Conservation (phyloP, 148 eudicot species). For the Chenopodium formosanum region DNA sequence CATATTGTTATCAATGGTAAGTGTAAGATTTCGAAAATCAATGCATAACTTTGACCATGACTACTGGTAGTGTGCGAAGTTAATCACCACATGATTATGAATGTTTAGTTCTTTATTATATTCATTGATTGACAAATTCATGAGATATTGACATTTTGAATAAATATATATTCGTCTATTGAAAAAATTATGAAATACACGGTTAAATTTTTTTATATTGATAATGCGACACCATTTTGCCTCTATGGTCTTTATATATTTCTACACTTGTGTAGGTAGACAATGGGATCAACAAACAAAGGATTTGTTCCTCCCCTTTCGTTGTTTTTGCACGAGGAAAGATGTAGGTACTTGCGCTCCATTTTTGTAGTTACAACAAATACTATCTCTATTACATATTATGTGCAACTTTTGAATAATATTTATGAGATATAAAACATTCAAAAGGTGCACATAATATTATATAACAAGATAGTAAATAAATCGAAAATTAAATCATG, state of each 20-base stretch:
- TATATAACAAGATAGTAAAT: no score
- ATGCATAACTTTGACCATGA: no score
- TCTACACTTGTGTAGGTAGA: conserved; percentile 18
- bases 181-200: no score
- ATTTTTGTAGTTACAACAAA: neutral
- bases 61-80: no score
- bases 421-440: no score
- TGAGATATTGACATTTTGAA: no score
- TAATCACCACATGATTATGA: no score
- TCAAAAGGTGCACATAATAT: no score
- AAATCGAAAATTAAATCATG: neutral
- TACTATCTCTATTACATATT: neutral
- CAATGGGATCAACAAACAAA: conserved; percentile 38
- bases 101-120: no score
- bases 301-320: conserved; percentile 75
- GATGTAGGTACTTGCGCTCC: conserved; percentile 55
- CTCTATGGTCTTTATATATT: neutral
- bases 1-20: conserved; percentile 30
- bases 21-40: neutral
- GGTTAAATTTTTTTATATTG: neutral
- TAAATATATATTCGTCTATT: no score
- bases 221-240: neutral
- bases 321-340: conserved; percentile 69
- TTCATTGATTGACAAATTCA: no score
- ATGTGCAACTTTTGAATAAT: no score